A percentile compares a stretch with the other conserved stretches of the same genome.
These are phyloP conservation scores for Trapa incisa DNA, from an alignment of 345 rosid species.

Conservation along the genomic window DNA sequence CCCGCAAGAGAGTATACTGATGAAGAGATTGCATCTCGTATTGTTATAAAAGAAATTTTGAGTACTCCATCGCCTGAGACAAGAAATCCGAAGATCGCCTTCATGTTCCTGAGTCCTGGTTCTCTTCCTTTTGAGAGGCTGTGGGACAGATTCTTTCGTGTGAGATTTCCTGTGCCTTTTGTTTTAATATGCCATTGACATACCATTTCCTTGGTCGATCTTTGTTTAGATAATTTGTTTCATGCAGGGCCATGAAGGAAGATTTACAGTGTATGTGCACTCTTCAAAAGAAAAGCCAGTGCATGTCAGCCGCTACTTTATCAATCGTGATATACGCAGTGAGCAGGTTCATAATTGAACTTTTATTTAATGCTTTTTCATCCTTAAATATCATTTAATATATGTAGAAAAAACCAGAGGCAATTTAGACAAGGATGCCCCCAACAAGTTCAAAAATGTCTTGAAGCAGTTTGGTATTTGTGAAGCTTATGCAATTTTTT, in stretches of 20 bases:
- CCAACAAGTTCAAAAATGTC: neutral
- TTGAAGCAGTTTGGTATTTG: neutral
- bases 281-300: conserved; percentile 63
- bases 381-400: neutral
- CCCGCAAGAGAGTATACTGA: conserved; percentile 69
- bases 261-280: conserved; percentile 72
- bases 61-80: conserved; percentile 32
- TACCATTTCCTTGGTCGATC: neutral
- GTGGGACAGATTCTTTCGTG: conserved; percentile 84
- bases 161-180: conserved; percentile 13
- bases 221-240: conserved; percentile 1
- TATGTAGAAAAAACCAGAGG: no score
- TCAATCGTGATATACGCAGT: conserved; percentile 60
- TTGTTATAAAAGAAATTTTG: conserved; percentile 63
- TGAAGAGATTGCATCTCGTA: conserved; percentile 66
- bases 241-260: conserved; percentile 69
- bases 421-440: neutral
- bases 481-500: no score
- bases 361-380: neutral
- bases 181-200: neutral
- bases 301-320: conserved; percentile 63
- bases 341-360: conserved; percentile 33
- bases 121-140: conserved; percentile 86
- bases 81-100: conserved; percentile 65
- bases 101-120: conserved; percentile 83